Conservation (phyloP, 306 rosid genomes). For the Corylus heterophylla region DNA sequence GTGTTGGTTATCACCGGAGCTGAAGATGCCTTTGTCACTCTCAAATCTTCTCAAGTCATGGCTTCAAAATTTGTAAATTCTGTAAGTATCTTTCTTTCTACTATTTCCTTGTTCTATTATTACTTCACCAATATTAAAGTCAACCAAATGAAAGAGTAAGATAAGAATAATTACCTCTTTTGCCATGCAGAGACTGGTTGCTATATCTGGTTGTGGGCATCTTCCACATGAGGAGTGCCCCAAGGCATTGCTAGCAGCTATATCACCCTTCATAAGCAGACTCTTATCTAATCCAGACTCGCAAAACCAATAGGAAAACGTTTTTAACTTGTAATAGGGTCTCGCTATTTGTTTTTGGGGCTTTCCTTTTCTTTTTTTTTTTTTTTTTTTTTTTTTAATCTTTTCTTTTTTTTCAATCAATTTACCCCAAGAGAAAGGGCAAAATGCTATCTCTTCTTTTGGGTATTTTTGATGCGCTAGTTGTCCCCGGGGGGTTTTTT, state of each 20-base stretch:
- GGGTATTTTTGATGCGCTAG: slow-evolving; percentile 51
- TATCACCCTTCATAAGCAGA: slow-evolving; percentile 74
- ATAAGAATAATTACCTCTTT: slow-evolving; percentile 2
- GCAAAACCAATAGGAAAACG: slow-evolving; percentile 44
- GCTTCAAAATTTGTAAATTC: slow-evolving; percentile 84
- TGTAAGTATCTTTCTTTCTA: slow-evolving; percentile 43
- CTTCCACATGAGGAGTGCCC: slow-evolving; percentile 99
- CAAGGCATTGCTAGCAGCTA: slow-evolving; percentile 82
- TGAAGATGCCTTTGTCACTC: slow-evolving; percentile 76
- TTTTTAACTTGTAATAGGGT: slow-evolving; percentile 41
- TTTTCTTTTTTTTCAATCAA: slow-evolving; percentile 7
- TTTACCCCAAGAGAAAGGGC: slow-evolving; percentile 46
- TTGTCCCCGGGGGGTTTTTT: slow-evolving; percentile 40
- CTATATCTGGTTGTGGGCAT: slow-evolving; percentile 91
- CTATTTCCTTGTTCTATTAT: not conserved
- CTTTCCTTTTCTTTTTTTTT: not conserved
- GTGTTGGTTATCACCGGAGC: slow-evolving; percentile 75
- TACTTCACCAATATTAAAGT: not conserved
- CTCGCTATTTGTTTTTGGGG: slow-evolving; percentile 30
- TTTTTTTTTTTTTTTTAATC: not conserved
- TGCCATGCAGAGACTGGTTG: slow-evolving; percentile 74
- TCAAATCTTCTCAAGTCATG: slow-evolving; percentile 78
- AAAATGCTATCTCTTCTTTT: slow-evolving; percentile 45
- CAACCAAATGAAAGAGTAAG: not conserved
- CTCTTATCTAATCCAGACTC: slow-evolving; percentile 46